phyloP scores from a whole-genome alignment of 805 yeast genomes.

The Wickerhamomyces sydowiorum region DNA sequence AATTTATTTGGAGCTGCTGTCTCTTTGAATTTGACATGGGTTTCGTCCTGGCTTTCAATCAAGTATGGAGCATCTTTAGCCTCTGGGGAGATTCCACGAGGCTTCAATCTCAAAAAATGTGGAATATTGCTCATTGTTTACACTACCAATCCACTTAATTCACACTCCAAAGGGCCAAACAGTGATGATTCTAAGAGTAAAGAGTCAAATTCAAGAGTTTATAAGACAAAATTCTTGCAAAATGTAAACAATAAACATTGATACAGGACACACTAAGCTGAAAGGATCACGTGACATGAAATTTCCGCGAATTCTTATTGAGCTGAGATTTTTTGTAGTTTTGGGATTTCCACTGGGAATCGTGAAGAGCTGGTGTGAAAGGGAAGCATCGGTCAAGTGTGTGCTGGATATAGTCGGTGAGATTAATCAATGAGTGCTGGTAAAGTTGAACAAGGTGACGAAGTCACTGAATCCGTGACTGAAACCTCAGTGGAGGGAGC shows the following conservation, averaged over 20 bases:
- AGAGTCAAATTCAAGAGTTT: too few species aligned
- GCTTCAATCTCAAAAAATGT: constrained; percentile 33
- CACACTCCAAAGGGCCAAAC: background rate
- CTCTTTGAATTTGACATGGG: constrained; percentile 21
- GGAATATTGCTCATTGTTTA: constrained; percentile 23
- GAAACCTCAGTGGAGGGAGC: background rate
- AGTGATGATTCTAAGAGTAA: background rate
- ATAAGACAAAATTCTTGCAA: too few species aligned
- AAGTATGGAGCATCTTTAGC: constrained; percentile 10
- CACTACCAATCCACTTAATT: background rate
- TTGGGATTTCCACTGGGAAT: too few species aligned
- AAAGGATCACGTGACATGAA: too few species aligned
- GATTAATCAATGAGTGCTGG: background rate
- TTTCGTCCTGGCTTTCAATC: constrained; percentile 18
- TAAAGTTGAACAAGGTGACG: background rate
- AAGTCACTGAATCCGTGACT: background rate
- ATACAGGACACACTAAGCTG: too few species aligned
- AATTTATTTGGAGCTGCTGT: constrained; percentile 24
- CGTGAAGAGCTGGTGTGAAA: too few species aligned
- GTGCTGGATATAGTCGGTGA: too few species aligned
- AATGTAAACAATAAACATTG: too few species aligned
- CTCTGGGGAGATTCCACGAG: constrained; percentile 18
- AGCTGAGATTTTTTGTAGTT: too few species aligned
- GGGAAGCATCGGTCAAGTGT: too few species aligned
- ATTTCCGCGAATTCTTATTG: too few species aligned